A percentile compares a stretch with the other conserved stretches of the same genome.
Evolutionary conservation across 2,329 filamentous ascomycete species (phyloP).

Genomic region (Penicillium capsulatum): DNA sequence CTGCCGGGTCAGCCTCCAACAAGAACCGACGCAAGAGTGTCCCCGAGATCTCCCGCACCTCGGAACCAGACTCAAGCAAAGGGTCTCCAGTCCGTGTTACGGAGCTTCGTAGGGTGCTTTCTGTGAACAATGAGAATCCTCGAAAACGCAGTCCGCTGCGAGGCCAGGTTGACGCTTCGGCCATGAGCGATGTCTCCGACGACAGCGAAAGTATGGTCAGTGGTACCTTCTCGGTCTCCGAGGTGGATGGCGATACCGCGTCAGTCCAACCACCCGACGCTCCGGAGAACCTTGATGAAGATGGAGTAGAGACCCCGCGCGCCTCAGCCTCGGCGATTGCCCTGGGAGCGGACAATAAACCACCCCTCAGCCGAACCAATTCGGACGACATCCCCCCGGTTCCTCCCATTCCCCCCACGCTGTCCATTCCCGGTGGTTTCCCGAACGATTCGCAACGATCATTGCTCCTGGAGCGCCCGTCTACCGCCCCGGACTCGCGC

Average conservation of each 20-base stretch:
- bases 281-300: slow-evolving; percentile 16
- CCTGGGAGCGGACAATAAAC: slow-evolving; percentile 13
- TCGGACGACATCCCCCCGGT: slow-evolving; percentile 44
- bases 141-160: slow-evolving; percentile 43
- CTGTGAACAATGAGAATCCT: slow-evolving; percentile 35
- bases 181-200: slow-evolving; percentile 34
- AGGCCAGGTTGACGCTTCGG: slow-evolving; percentile 33
- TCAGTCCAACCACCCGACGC: slow-evolving; percentile 27
- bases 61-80: slow-evolving; percentile 37
- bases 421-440: slow-evolving; percentile 43
- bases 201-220: slow-evolving; percentile 47
- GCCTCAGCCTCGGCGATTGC: slow-evolving; percentile 22
- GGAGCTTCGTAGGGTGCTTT: slow-evolving; percentile 47
- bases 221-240: slow-evolving; percentile 35
- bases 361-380: slow-evolving; percentile 9
- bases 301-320: slow-evolving; percentile 34
- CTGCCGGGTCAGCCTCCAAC: slow-evolving; percentile 27
- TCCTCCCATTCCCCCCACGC: slow-evolving; percentile 42
- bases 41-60: slow-evolving; percentile 34
- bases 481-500: slow-evolving; percentile 29
- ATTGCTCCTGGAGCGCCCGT: slow-evolving; percentile 28
- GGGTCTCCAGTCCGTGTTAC: slow-evolving; percentile 47
- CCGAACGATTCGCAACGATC: slow-evolving; percentile 38
- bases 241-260: slow-evolving; percentile 28
- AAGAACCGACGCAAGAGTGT: slow-evolving; percentile 36